Evolutionary conservation across 202 grass and related monocot species (phyloP).

Genomic region (Bolboschoenoplectus hybrid): DNA sequence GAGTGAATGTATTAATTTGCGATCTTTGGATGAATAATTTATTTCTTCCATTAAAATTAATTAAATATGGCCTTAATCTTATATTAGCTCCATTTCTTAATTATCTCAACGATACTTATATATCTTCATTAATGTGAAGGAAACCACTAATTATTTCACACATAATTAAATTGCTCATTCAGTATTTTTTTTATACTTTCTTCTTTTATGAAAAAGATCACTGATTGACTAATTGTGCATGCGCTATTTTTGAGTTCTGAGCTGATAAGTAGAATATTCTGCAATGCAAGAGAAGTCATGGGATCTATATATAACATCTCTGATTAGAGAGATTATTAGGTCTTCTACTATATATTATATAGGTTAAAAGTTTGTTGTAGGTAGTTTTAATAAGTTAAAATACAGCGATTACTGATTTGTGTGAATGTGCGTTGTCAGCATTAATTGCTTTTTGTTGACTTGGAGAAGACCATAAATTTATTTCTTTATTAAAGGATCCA

Average conservation of each 20-base stretch:
- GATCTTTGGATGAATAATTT: no score
- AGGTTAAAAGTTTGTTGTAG: conserved; percentile 1
- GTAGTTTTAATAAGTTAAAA: not conserved
- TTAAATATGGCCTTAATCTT: no score
- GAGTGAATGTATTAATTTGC: not conserved
- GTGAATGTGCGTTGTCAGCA: conserved; percentile 9
- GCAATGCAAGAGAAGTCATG: not conserved
- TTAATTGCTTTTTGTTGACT: not conserved
- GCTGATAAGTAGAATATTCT: not conserved
- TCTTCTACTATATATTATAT: not conserved
- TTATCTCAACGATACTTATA: not conserved
- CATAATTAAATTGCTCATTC: not conserved
- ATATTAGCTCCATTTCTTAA: not conserved
- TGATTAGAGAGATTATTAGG: not conserved
- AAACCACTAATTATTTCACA: not conserved
- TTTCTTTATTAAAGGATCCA: conserved; percentile 14
- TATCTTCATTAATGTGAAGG: not conserved
- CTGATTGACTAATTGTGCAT: no score
- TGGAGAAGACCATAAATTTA: conserved; percentile 5
- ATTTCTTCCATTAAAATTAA: no score
- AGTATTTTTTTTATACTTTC: no score
- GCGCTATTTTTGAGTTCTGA: not conserved
- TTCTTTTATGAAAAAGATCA: not conserved
- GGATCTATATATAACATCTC: not conserved
- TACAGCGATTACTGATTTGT: conserved; percentile 6